Base-by-base conservation (phyloP, 2,329 filamentous ascomycete genomes). In the Phaeosphaeriaceae sp. region DNA sequence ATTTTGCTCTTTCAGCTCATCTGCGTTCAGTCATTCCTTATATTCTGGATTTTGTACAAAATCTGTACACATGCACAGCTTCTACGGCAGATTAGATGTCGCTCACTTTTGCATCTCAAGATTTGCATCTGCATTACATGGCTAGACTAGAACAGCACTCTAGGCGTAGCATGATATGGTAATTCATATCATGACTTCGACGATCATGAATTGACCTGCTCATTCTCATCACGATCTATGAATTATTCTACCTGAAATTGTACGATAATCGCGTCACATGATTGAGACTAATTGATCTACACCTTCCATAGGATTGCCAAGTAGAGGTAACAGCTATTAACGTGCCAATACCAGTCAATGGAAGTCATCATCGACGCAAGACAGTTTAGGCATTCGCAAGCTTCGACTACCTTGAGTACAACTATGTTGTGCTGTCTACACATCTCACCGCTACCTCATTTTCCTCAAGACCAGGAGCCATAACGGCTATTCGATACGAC, bases 121-220 rank as follows among this genome's bases (percentile, higher is more conserved):
- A 26, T 26, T 26, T 11, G 35, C 36, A 39, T 52, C 18, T 48
- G 40, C 53, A 50, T 51, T 30, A 28, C 37, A 45, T 34, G 32
- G 34, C 35, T 50, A 46, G 33, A 40, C 21, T 39, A 39, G 29
- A 46, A 40, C 41, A 23, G 42, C 42, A 41, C 7, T 34, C 37
- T 46, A 45, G 46, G 66, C 60, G 35, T 62, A 67, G 15, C 56
- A 60, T 15, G 57, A 59, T 15, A 44, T 38, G 33, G 60, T 54
- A 12, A 59, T 56, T 52, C 63, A 66, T n/a, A 66, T 21, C 33
- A 61, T 60, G 35, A 64, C 52, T 26, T 26, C 7, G 11, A 26
- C 3, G 23, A 26, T 26, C 23, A 26, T 11, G 23, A 26, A 26
- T 26, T 26, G 23, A 26, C 7, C 7, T 26, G 23, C 5, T 7